phyloP scores from a whole-genome alignment of 1,139 yeast species.

The Pichia sp. region DNA sequence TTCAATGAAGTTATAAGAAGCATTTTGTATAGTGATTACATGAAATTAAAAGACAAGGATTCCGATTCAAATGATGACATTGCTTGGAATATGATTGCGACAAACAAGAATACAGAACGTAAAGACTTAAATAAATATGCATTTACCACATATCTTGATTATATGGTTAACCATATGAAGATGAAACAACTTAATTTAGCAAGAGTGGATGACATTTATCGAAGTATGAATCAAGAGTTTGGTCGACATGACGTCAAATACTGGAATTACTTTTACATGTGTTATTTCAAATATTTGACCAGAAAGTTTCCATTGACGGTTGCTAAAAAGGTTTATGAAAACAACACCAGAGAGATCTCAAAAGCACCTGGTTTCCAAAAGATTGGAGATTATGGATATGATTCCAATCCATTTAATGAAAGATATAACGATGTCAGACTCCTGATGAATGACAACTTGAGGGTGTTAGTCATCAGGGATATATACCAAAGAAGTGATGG shows the following conservation, averaged over 20 bases:
- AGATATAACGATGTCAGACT: constrained; percentile 26
- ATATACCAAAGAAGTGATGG: constrained; percentile 26
- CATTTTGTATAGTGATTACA: constrained; percentile 16
- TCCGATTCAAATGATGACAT: constrained; percentile 7
- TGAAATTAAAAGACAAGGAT: neutral
- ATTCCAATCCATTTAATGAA: constrained; percentile 29
- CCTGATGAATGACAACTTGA: constrained; percentile 17
- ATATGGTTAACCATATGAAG: constrained; percentile 23
- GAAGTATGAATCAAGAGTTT: constrained; percentile 14
- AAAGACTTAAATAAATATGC: constrained; percentile 23
- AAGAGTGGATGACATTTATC: constrained; percentile 24
- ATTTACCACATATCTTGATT: constrained; percentile 28
- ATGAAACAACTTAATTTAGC: constrained; percentile 20
- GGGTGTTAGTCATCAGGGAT: constrained; percentile 27
- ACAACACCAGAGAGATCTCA: constrained; percentile 6
- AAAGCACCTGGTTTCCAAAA: constrained; percentile 16
- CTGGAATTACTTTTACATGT: constrained; percentile 30
- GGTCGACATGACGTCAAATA: constrained; percentile 21
- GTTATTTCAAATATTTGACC: constrained; percentile 31
- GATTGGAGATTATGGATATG: constrained; percentile 17
- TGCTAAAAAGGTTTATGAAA: constrained; percentile 25
- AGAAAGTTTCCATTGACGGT: constrained; percentile 24
- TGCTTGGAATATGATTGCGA: constrained; percentile 30
- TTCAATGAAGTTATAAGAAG: constrained; percentile 29
- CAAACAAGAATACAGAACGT: constrained; percentile 11